Percentiles rank a stretch among this genome's conserved stretches.
Conservation (phyloP, 2,329 filamentous ascomycete species). For the Cytospora paraplurivora region DNA sequence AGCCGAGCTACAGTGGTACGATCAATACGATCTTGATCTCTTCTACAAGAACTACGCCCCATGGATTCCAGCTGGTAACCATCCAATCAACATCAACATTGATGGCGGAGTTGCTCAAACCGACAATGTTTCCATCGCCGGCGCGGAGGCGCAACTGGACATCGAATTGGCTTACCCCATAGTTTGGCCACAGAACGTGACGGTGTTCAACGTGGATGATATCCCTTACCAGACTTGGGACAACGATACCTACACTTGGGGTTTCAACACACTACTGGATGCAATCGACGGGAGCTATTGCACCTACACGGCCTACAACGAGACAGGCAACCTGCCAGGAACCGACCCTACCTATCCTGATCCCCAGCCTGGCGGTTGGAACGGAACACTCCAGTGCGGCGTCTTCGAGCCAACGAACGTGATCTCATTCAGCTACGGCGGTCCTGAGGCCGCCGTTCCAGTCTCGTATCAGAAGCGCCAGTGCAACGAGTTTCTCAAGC, state of each 20-base stretch:
- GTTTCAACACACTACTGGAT: constrained; percentile 38
- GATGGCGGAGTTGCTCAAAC: constrained; percentile 26
- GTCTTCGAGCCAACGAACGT: constrained; percentile 55
- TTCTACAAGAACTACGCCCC: constrained; percentile 15
- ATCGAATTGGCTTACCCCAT: constrained; percentile 41
- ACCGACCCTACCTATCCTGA: constrained; percentile 53
- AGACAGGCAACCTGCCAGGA: constrained; percentile 47
- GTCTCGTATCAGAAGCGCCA: constrained; percentile 54
- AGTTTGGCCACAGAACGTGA: constrained; percentile 43
- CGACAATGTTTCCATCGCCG: constrained; percentile 28
- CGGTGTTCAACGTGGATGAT: constrained; percentile 47
- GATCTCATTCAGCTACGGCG: constrained; percentile 58
- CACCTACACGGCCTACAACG: constrained; percentile 48
- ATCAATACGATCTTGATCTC: constrained; percentile 19
- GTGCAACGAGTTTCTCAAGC: constrained; percentile 55
- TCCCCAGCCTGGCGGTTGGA: constrained; percentile 47
- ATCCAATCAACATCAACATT: constrained; percentile 13
- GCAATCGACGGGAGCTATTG: constrained; percentile 55
- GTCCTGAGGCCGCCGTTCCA: constrained; percentile 55
- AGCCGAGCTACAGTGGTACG: constrained; percentile 40
- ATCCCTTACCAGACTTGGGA: constrained; percentile 38
- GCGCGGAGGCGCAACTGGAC: constrained; percentile 42
- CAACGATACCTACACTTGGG: constrained; percentile 23
- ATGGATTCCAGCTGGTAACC: constrained; percentile 17
- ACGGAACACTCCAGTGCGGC: constrained; percentile 43